phyloP scores from a whole-genome alignment of 768 basidiomycete genomes.

The Rickenella mellea region DNA sequence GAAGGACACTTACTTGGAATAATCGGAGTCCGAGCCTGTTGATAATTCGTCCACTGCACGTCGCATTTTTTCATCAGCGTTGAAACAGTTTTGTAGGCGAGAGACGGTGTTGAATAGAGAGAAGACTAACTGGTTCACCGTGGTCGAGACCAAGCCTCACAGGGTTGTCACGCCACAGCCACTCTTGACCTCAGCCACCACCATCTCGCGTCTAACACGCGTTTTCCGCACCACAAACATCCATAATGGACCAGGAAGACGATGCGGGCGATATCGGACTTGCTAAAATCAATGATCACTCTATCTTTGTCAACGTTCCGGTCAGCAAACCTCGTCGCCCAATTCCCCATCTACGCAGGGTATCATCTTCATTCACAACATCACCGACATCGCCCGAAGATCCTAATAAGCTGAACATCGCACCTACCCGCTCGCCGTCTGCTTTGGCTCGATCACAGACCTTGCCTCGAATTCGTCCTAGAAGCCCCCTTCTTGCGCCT shows the following conservation, averaged over 20 bases:
- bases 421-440: background rate
- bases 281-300: background rate
- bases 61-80: background rate
- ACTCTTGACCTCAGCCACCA: background rate
- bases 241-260: background rate
- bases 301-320: background rate
- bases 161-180: background rate
- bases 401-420: background rate
- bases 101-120: no score
- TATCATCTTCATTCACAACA: background rate
- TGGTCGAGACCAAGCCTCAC: background rate
- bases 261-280: background rate
- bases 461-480: background rate
- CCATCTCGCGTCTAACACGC: background rate
- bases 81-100: background rate
- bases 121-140: background rate
- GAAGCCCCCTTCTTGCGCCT: background rate
- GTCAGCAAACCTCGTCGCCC: background rate
- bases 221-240: background rate
- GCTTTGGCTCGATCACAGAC: background rate
- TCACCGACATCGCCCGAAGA: background rate
- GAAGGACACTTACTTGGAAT: conserved; percentile 66
- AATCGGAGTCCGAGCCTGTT: conserved; percentile 91
- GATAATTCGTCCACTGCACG: conserved; percentile 73
- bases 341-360: background rate